These are phyloP conservation scores for Penicillium sp. DNA, from an alignment of 2,329 filamentous ascomycete species.

Conservation along the genomic window DNA sequence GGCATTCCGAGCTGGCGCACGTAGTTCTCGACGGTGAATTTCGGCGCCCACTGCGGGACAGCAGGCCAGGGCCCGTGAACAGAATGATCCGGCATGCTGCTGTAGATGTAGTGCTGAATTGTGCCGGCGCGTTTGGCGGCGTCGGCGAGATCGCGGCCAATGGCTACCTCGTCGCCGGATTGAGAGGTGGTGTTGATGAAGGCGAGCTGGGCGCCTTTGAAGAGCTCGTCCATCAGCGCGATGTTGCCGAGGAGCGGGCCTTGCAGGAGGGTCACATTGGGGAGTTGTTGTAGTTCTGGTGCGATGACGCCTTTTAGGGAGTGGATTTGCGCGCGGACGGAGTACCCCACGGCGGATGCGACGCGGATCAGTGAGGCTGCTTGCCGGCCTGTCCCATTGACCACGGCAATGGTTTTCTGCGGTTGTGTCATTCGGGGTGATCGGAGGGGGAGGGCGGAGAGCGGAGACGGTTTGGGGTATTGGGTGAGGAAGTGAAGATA, in stretches of 20 bases:
- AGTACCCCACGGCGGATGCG: conserved; percentile 87
- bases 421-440: conserved; percentile 40
- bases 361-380: conserved; percentile 92
- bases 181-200: conserved; percentile 99
- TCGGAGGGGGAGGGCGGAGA: conserved; percentile 3
- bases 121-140: conserved; percentile 74
- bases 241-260: conserved; percentile 67
- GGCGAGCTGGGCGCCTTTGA: conserved; percentile 77
- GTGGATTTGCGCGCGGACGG: conserved; percentile 85
- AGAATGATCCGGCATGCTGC: conserved; percentile 92
- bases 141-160: conserved; percentile 83
- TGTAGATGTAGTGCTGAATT: conserved; percentile 91
- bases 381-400: conserved; percentile 94
- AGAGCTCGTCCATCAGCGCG: conserved; percentile 70
- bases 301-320: conserved; percentile 84
- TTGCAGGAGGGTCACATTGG: conserved; percentile 72
- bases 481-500: no score
- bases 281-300: conserved; percentile 74
- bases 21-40: conserved; percentile 90
- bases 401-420: conserved; percentile 82
- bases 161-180: conserved; percentile 79
- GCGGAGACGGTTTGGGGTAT: neutral
- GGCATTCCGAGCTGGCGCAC: conserved; percentile 76
- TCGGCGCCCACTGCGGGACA: conserved; percentile 84
- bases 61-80: conserved; percentile 78